phyloP scores from a whole-genome alignment of 495 filamentous ascomycete species.

The Aeminium ludgeri region DNA sequence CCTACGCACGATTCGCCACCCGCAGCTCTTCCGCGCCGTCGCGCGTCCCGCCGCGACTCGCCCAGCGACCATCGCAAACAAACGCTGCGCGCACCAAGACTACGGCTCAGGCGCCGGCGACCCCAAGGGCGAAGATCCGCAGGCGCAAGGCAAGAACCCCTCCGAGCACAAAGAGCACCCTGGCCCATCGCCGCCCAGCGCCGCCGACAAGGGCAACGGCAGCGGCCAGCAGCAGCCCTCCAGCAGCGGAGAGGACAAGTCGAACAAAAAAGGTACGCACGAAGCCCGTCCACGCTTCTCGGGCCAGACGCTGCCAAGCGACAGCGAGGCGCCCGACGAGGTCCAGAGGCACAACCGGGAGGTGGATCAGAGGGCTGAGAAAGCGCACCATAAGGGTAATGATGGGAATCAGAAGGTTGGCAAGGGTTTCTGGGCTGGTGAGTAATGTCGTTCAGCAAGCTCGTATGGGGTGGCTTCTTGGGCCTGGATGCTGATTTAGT shows the following conservation, averaged over 20 bases:
- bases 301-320: slow-evolving; percentile 31
- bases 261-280: slow-evolving; percentile 14
- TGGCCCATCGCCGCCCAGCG: slow-evolving; percentile 20
- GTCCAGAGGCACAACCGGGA: slow-evolving; percentile 44
- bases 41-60: slow-evolving; percentile 6
- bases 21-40: slow-evolving; percentile 14
- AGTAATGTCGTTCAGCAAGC: slow-evolving; percentile 7
- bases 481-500: too few species aligned
- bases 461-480: background rate
- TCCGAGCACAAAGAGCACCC: slow-evolving; percentile 22
- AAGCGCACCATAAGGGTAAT: slow-evolving; percentile 20
- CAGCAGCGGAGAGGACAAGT: background rate
- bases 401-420: slow-evolving; percentile 20
- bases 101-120: slow-evolving; percentile 23
- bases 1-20: slow-evolving; percentile 15
- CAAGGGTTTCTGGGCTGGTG: slow-evolving; percentile 21
- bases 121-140: slow-evolving; percentile 18
- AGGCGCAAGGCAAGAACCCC: slow-evolving; percentile 19
- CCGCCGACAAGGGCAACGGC: slow-evolving; percentile 12
- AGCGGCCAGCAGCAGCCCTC: background rate
- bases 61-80: slow-evolving; percentile 4
- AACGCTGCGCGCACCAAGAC: slow-evolving; percentile 18
- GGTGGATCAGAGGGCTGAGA: slow-evolving; percentile 37
- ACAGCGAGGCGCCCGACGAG: slow-evolving; percentile 14
- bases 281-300: slow-evolving; percentile 26